Conservation (phyloP, 129 eudicot species). For the Centella asiatica region DNA sequence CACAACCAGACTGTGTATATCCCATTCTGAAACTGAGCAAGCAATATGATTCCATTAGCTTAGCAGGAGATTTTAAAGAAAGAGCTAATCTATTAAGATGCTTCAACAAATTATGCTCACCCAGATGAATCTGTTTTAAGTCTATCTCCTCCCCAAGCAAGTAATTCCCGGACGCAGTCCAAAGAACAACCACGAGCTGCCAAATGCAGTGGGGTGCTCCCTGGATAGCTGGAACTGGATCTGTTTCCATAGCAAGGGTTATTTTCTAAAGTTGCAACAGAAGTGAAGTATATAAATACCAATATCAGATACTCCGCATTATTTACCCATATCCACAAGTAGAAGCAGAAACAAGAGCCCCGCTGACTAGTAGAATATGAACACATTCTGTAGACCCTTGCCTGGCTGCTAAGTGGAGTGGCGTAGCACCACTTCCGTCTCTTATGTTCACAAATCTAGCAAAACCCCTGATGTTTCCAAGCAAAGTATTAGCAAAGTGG, state of each 20-base stretch:
- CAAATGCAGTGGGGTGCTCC: constrained; percentile 47
- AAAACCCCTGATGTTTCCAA: constrained; percentile 66
- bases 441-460: constrained; percentile 87
- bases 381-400: constrained; percentile 76
- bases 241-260: neutral
- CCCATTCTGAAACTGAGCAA: too few species aligned
- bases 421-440: constrained; percentile 94
- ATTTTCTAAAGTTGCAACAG: neutral
- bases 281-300: neutral
- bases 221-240: constrained; percentile 25
- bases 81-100: neutral
- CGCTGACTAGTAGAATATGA: constrained; percentile 56
- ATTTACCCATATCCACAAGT: constrained; percentile 67
- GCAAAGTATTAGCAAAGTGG: neutral
- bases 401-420: constrained; percentile 95
- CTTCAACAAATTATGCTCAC: neutral
- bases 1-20: too few species aligned
- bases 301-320: constrained; percentile 5
- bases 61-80: neutral
- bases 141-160: constrained; percentile 50
- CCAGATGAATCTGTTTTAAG: constrained; percentile 27
- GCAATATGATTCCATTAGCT: neutral
- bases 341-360: constrained; percentile 73
- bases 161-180: constrained; percentile 47
- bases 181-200: constrained; percentile 38